Base-by-base conservation (phyloP, 2,329 filamentous ascomycete genomes). In the Claviceps africana region DNA sequence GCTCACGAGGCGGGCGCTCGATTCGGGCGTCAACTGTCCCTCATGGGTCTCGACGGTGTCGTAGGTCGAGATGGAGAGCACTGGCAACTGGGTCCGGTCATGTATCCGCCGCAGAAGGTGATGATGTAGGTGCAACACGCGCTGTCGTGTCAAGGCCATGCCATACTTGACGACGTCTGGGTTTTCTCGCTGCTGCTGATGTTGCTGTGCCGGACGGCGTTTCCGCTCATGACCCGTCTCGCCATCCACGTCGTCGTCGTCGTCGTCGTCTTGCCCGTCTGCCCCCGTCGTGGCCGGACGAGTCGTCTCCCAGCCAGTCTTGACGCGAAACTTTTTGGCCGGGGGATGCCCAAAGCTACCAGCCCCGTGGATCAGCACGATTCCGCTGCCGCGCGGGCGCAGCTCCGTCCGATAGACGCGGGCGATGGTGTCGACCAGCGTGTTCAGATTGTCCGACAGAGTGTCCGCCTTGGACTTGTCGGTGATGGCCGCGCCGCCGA, bases 401-500 rank as follows among this genome's bases (percentile, higher is more conserved):
- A 53, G 31, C 6, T 31, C 4, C 4, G 43, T 33, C 22, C 31
- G 47, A 33, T 46, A 53, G 17, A 40, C 47, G 8, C n/a, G 40
- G 30, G 47, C 45, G 21, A 52, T 40, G 4, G 21, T n/a, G 28
- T 43, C 50, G 19, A 43, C 45, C 19, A 52, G 21, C 17, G 13
- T n/a, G 30, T 48, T 45, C 19, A 52, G 35, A n/a, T 28, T 9
- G 17, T 28, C 8, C 5, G 51, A 46, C n/a, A 53, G 42, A 8
- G 47, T 33, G 33, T 50, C 51, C 10, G 42, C 10, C 21, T 37
- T 39, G 17, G 51, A 30, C 47, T 53, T 53, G 42, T 42, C 51
- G 21, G 51, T 53, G 25, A 53, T 53, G 42, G 51, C 51, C 3
- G 51, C 51, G 8, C 51, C 51, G 17, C 51, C 51, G 15, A 53